Evolutionary conservation across 2,329 filamentous ascomycete species (phyloP), one percentile per base, ranked within the genome.

Genomic region (Lachnum nothofagi): DNA sequence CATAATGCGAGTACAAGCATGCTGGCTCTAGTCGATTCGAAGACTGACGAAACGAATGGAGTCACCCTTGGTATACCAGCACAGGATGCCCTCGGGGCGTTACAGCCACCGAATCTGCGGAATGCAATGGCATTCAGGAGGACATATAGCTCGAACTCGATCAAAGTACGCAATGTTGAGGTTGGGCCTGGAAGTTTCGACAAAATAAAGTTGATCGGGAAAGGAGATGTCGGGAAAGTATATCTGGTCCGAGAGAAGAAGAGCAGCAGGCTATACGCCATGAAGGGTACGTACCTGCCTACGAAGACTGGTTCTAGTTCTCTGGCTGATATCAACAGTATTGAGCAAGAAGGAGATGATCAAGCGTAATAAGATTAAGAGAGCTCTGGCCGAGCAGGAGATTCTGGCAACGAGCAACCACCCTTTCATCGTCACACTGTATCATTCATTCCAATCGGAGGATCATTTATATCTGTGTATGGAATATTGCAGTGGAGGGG

Each of bases 311-410:
- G 42, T 51, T 14, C 22, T 20, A 38, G 23, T 37, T 27, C 37
- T 27, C 5, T 40, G 35, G 44, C 57, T 65, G 50, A 57, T 54
- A 39, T 61, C 44, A 45, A 14, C 65, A 97, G 93, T 98, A 5
- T 68, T 98, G 69, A 97, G 91, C 78, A 98, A 98, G 72, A 96
- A 97, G 76, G 93, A 98, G 70, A 98, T 98, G 93, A 98, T 98
- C 71, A 98, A 98, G 75, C 86, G 93, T 50, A 98, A 98, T 77
- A 98, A 98, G 79, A 98, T 98, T 73, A 98, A 98, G 79, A 83
- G 93, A 65, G 93, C 93, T 12, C 77, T 98, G 60, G 93, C 93
- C 31, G 93, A 98, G 71, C 93, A 97, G 67, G 93, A 98, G 69
- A 98, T 98, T 57, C 75, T 98, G 46, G 93, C 93, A 7, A 98